phyloP scores from a whole-genome alignment of 2,329 filamentous ascomycete genomes.

The Verruconis gallopava region DNA sequence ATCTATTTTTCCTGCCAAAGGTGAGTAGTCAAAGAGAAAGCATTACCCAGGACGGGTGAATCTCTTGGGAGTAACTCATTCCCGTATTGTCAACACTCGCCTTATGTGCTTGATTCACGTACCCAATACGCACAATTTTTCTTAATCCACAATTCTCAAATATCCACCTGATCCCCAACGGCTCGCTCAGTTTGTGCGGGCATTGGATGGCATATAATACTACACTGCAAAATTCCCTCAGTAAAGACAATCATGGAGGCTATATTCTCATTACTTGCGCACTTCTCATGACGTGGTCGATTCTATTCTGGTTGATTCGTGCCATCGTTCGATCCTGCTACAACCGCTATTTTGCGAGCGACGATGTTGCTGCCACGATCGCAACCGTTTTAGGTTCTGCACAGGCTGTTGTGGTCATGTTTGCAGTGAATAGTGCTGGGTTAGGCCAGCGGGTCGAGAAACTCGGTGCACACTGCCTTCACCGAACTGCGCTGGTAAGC shows the following conservation, averaged over 20 bases:
- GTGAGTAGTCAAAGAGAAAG: too few species aligned
- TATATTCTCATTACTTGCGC: slow-evolving; percentile 2
- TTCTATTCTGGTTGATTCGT: slow-evolving; percentile 6
- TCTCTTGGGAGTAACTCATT: too few species aligned
- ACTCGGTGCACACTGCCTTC: background rate
- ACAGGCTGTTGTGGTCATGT: slow-evolving; percentile 7
- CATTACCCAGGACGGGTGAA: too few species aligned
- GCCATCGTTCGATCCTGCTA: slow-evolving; percentile 1
- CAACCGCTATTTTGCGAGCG: background rate
- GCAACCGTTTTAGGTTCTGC: slow-evolving; percentile 8
- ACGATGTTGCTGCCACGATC: slow-evolving; percentile 1
- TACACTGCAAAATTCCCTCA: too few species aligned
- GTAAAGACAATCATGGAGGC: slow-evolving; percentile 7
- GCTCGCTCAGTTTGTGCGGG: too few species aligned
- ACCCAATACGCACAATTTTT: too few species aligned
- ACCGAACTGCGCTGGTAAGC: slow-evolving; percentile 5
- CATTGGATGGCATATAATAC: too few species aligned
- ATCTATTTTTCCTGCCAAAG: too few species aligned
- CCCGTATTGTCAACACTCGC: too few species aligned
- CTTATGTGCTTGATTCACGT: too few species aligned
- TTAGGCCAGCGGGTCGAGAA: slow-evolving; percentile 7
- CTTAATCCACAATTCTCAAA: too few species aligned
- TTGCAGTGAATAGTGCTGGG: slow-evolving; percentile 8
- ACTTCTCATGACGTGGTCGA: slow-evolving; percentile 2
- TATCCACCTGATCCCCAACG: too few species aligned